Evolutionary conservation across 768 basidiomycete genomes (phyloP).

Genomic region (Gloeopeniophorella convolvens): DNA sequence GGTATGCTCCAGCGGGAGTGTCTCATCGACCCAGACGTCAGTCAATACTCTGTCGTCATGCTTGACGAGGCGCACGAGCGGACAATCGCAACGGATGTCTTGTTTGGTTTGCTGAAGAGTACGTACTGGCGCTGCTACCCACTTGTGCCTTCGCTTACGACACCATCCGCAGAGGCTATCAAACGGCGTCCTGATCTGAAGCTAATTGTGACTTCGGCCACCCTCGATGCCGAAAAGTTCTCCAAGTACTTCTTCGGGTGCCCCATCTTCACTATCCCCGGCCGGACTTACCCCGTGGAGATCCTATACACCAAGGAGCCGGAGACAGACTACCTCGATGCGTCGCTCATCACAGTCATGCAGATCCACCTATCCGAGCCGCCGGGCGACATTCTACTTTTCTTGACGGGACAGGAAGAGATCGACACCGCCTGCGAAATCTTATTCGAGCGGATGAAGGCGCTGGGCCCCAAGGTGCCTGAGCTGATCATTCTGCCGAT

Average conservation of each 20-base stretch:
- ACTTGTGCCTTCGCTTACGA: constrained; percentile 16
- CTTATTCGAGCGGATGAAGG: constrained; percentile 97
- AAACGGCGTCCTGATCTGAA: constrained; percentile 94
- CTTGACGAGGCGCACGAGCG: constrained; percentile 98
- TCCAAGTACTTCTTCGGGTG: constrained; percentile 98
- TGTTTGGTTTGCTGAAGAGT: constrained; percentile 95
- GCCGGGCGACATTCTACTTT: constrained; percentile 91
- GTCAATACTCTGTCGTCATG: constrained; percentile 92
- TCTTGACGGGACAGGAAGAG: constrained; percentile 98
- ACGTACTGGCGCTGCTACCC: constrained; percentile 23
- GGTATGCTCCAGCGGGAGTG: constrained; percentile 99
- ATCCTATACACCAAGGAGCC: constrained; percentile 98
- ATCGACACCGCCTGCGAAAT: constrained; percentile 98
- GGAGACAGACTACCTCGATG: constrained; percentile 94
- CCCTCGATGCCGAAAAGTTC: constrained; percentile 99
- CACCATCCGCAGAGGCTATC: constrained; percentile 66
- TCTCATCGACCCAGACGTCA: constrained; percentile 90
- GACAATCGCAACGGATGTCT: constrained; percentile 96
- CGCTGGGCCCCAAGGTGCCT: constrained; percentile 96
- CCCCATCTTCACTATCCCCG: constrained; percentile 99
- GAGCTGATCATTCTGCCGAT: constrained; percentile 96
- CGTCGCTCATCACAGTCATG: constrained; percentile 97
- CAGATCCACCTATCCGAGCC: constrained; percentile 99
- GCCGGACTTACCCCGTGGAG: constrained; percentile 98
- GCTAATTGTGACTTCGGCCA: constrained; percentile 96